Conservation (phyloP, 148 eudicot species). For the Vaccinium vitisidaea region DNA sequence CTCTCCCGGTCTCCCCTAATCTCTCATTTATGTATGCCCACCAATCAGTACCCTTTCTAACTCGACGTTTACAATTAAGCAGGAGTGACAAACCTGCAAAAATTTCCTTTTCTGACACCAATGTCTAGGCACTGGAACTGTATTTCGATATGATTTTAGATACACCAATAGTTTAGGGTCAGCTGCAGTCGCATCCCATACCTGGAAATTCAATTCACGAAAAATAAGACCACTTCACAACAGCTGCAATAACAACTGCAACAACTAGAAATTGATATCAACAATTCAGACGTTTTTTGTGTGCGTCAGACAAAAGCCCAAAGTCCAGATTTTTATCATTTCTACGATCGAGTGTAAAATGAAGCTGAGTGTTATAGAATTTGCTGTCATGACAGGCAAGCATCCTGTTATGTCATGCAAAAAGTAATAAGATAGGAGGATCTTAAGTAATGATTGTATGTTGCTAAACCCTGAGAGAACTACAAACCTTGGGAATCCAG, state of each 20-base stretch:
- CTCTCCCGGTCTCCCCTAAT: constrained; percentile 27
- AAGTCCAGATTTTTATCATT: not conserved
- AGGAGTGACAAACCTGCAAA: constrained; percentile 64
- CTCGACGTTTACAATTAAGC: not conserved
- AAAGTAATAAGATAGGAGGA: not conserved
- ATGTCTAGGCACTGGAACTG: constrained; percentile 97
- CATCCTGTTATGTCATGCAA: not conserved
- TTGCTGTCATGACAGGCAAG: no score
- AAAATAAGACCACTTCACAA: not conserved
- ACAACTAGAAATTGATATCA: not conserved
- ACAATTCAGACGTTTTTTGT: not conserved
- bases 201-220: constrained; percentile 35
- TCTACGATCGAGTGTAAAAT: not conserved
- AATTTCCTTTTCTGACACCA: constrained; percentile 96
- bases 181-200: constrained; percentile 93
- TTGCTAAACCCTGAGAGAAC: not conserved
- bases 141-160: constrained; percentile 83
- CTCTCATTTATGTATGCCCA: constrained; percentile 18
- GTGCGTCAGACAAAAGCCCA: not conserved
- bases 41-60: constrained; percentile 28
- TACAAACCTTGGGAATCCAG: not conserved
- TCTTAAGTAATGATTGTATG: not conserved
- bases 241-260: not conserved
- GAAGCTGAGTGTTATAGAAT: no score
- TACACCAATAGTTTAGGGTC: constrained; percentile 86